Evolutionary conservation across 1,284 basidiomycete species (phyloP).

Genomic region (Ganoderma lingzhi): DNA sequence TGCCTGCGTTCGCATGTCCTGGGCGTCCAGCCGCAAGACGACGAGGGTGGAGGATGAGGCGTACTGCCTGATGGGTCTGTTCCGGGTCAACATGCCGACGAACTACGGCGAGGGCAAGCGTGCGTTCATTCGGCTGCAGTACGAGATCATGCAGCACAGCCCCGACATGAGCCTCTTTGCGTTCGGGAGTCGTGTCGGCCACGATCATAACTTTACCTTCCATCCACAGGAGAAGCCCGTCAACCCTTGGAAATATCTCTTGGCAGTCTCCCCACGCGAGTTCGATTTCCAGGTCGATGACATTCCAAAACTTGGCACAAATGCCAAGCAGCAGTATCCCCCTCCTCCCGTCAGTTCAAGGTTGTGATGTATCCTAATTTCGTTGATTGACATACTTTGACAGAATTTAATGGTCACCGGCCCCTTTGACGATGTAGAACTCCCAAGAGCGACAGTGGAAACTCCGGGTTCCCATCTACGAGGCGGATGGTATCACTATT

Average conservation of each 20-base stretch:
- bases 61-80: slow-evolving; percentile 13
- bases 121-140: slow-evolving; percentile 11
- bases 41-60: slow-evolving; percentile 12
- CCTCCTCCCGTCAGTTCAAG: background rate
- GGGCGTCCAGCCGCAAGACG: slow-evolving; percentile 8
- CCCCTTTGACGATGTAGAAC: background rate
- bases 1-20: slow-evolving; percentile 5
- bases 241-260: background rate
- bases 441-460: background rate
- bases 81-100: slow-evolving; percentile 11
- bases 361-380: background rate
- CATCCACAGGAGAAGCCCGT: too few species aligned
- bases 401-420: background rate
- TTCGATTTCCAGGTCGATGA: background rate
- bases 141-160: slow-evolving; percentile 14
- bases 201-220: background rate
- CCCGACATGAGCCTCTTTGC: slow-evolving; percentile 11
- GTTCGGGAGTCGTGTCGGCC: background rate
- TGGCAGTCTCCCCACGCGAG: background rate
- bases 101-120: slow-evolving; percentile 12
- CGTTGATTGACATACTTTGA: background rate
- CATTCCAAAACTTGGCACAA: background rate
- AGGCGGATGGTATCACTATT: background rate
- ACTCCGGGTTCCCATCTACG: background rate
- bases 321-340: background rate